Evolutionary conservation across 345 rosid species (phyloP).

Genomic region (Capsella bursapastoris): DNA sequence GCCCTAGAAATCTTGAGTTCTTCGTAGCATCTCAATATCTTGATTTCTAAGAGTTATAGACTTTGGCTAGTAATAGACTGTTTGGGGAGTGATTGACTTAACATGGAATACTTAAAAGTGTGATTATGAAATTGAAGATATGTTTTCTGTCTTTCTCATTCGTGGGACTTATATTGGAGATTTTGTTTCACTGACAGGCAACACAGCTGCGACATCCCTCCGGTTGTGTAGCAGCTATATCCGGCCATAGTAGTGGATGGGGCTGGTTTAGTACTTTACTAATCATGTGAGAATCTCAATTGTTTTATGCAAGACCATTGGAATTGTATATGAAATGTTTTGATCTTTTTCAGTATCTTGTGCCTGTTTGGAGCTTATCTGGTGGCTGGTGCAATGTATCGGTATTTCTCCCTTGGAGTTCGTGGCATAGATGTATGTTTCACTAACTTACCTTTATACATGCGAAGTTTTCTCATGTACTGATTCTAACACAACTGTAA

Average conservation of each 20-base stretch:
- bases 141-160: slow-evolving; percentile 4
- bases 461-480: slow-evolving; percentile 21
- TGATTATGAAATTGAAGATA: not conserved
- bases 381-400: slow-evolving; percentile 72
- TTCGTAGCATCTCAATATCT: slow-evolving; percentile 11
- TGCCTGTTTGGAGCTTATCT: slow-evolving; percentile 84
- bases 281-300: slow-evolving; percentile 54
- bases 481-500: slow-evolving; percentile 17
- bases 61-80: slow-evolving; percentile 11
- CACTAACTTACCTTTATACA: slow-evolving; percentile 6
- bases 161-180: not conserved
- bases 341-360: slow-evolving; percentile 56
- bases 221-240: slow-evolving; percentile 71
- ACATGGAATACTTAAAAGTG: not conserved
- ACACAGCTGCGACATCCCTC: slow-evolving; percentile 83
- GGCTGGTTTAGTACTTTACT: slow-evolving; percentile 80
- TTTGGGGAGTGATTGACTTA: slow-evolving; percentile 24
- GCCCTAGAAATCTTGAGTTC: slow-evolving; percentile 1
- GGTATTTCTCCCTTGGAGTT: slow-evolving; percentile 69
- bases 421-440: slow-evolving; percentile 73
- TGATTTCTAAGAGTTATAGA: slow-evolving; percentile 11
- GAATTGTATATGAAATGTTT: slow-evolving; percentile 15
- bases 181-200: slow-evolving; percentile 53
- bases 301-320: not conserved
- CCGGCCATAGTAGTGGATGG: slow-evolving; percentile 68